Conservation (phyloP, 1,139 yeast genomes). For the Kurtzmaniella natalensis region DNA sequence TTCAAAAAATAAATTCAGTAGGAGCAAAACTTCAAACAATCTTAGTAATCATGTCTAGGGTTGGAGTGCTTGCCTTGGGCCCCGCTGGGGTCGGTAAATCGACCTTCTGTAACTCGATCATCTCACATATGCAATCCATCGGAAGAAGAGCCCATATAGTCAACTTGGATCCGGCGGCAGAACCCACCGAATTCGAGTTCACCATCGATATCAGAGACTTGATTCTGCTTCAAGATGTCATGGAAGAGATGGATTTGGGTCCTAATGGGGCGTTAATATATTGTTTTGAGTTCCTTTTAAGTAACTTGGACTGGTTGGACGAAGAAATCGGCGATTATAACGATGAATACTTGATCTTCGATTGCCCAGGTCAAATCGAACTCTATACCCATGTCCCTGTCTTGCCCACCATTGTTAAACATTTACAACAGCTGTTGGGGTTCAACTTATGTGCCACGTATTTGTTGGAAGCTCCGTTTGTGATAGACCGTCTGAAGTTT, state of each 20-base stretch:
- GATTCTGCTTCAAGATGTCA: conserved; percentile 90
- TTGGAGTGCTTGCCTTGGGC: conserved; percentile 91
- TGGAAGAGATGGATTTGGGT: conserved; percentile 91
- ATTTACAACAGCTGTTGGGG: conserved; percentile 70
- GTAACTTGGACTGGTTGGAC: conserved; percentile 93
- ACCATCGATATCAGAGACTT: conserved; percentile 90
- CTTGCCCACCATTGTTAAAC: conserved; percentile 81
- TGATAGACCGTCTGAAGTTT: conserved; percentile 83
- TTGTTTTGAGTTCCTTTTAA: conserved; percentile 84
- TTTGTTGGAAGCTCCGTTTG: conserved; percentile 88
- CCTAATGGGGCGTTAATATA: conserved; percentile 94
- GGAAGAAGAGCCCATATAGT: conserved; percentile 95
- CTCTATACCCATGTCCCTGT: conserved; percentile 93
- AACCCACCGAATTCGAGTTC: conserved; percentile 85
- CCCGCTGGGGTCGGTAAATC: conserved; percentile 98
- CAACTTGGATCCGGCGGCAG: conserved; percentile 97
- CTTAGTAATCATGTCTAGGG: conserved; percentile 81
- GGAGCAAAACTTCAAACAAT: too few relatives aligned
- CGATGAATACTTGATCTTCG: conserved; percentile 90
- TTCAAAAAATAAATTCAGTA: too few relatives aligned
- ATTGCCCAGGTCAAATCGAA: conserved; percentile 98
- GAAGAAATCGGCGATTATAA: conserved; percentile 91
- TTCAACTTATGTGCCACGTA: conserved; percentile 91
- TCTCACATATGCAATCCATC: conserved; percentile 81
- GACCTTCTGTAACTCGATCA: conserved; percentile 85